These are phyloP conservation scores for Trichoderma pleuroti DNA, from an alignment of 2,329 filamentous ascomycete genomes.

Conservation along the genomic window DNA sequence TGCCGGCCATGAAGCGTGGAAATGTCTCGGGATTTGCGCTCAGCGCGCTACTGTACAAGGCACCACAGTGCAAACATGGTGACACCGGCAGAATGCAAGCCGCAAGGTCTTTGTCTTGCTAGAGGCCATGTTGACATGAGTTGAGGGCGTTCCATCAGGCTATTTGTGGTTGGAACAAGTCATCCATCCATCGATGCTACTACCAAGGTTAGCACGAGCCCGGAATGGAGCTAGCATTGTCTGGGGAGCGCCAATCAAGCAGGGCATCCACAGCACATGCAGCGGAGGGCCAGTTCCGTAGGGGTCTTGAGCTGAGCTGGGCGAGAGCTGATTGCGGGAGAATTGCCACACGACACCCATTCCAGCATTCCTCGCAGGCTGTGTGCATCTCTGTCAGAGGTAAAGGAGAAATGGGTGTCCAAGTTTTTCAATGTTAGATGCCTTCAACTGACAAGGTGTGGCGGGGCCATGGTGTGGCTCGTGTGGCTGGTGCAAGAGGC, in stretches of 20 bases:
- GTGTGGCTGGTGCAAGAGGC: not conserved
- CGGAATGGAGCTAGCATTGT: not conserved
- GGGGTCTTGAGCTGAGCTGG: not conserved
- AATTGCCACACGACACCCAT: not conserved
- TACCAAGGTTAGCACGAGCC: not conserved
- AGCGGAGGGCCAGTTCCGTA: not conserved
- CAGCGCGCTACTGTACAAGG: not conserved
- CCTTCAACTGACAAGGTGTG: not conserved
- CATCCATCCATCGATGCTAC: too few species aligned
- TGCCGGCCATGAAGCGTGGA: not conserved
- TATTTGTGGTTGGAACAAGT: not conserved
- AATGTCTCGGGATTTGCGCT: not conserved
- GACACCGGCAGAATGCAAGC: constrained; percentile 3
- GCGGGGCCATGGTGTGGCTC: not conserved
- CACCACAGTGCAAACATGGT: not conserved
- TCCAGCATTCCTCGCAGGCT: not conserved
- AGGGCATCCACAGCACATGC: constrained; percentile 19
- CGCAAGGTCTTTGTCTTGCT: not conserved
- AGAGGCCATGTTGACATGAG: not conserved
- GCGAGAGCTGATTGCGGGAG: not conserved
- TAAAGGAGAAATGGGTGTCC: not conserved
- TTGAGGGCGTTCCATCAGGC: not conserved
- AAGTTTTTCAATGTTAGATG: not conserved
- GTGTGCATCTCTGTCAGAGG: not conserved
- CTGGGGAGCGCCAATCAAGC: constrained; percentile 22